phyloP scores from a whole-genome alignment of 129 eudicot genomes.

The Arctium minus region DNA sequence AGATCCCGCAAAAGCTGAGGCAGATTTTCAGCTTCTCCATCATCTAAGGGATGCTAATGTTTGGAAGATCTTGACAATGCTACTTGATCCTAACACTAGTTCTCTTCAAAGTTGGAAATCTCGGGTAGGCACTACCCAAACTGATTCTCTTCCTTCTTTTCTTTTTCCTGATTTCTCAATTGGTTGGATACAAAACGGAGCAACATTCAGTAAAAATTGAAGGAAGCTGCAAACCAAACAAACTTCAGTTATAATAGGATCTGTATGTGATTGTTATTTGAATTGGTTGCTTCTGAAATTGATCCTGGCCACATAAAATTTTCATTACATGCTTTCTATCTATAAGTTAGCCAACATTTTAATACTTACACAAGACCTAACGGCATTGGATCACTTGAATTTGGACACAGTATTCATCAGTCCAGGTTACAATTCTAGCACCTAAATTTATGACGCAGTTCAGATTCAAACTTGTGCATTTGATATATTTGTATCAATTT shows the following conservation, averaged over 20 bases:
- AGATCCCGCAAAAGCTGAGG: conserved; percentile 80
- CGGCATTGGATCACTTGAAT: background rate
- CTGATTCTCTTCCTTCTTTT: background rate
- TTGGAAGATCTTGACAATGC: conserved; percentile 60
- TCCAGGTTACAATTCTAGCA: background rate
- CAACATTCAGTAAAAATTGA: background rate
- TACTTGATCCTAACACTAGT: conserved; percentile 71
- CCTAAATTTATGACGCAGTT: background rate
- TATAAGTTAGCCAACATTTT: background rate
- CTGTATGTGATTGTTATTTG: background rate
- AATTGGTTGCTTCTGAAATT: background rate
- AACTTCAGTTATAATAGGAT: too few species aligned
- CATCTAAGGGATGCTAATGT: conserved; percentile 83
- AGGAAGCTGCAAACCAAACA: too few species aligned
- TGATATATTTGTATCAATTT: background rate
- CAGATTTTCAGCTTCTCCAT: conserved; percentile 72
- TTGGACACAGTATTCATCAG: background rate
- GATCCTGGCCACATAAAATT: background rate
- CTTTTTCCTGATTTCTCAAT: background rate
- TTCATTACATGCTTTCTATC: background rate
- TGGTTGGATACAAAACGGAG: background rate
- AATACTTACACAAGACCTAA: background rate
- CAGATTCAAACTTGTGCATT: background rate
- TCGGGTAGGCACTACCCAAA: conserved; percentile 42
- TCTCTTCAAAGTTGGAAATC: conserved; percentile 46